Evolutionary conservation across 495 filamentous ascomycete species (phyloP), one percentile per base, ranked within the genome.

Genomic region (Aspergillus avenaceus): DNA sequence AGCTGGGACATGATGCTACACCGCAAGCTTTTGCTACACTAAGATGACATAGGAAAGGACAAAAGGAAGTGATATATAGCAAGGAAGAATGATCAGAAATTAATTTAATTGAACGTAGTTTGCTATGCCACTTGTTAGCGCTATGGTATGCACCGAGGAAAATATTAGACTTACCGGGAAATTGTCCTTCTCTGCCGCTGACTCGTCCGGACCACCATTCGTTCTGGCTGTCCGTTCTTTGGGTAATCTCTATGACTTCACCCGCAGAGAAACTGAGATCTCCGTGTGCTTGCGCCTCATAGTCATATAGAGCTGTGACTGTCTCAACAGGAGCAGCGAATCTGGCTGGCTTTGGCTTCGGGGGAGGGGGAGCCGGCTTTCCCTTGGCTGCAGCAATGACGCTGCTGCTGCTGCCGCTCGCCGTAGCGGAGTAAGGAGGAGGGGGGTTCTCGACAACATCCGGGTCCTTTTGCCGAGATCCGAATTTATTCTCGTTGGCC

Each of bases 161-260:
- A 8, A 26, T 23, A 34, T 12, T 1, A 19, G 49, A 49, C 82
- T 70, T 80, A 91, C 93, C 93, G 56, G 93, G 93, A 67, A 98
- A 97, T 67, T 97, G 93, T 31, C 93, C 93, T 57, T 86, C 74
- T 65, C 83, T 81, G 18, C 87, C 91, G 52, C 83, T 72, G 47
- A 93, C 52, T 63, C 78, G 84, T 5, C 93, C 93, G 2, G 76
- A 83, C 93, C 93, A 99, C 93, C 93, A 99, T 68, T 97, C 93
- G 58, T 99, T 96, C 42, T 87, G 86, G 54, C 95, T 96, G 13
- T 74, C 73, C 11, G 91, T 96, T 38, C 88, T 77, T 52, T 78
- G 75, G 11, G 89, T 64, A 49, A 99, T 89, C 65, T 97, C 91
- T 58, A 99, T 97, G 23, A 88, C 71, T 51, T 99, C 95, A 4